Conservation (phyloP, 345 rosid species). For the Aurinia saxatilis region DNA sequence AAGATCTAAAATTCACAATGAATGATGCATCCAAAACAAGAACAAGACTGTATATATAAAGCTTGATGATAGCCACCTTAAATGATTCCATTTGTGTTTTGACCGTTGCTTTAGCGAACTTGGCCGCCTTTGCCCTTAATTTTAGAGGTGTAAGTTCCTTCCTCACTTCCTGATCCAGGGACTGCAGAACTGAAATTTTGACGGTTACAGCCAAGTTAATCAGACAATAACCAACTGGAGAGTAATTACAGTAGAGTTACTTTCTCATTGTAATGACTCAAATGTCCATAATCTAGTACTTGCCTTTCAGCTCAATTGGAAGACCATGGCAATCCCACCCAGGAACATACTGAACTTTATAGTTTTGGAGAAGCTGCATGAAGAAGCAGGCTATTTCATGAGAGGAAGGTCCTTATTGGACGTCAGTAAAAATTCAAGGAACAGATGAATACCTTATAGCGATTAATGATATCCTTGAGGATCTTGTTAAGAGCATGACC, state of each 20-base stretch:
- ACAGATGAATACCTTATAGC: slow-evolving; percentile 59
- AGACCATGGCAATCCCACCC: slow-evolving; percentile 99
- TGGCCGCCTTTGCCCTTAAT: slow-evolving; percentile 89
- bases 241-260: background rate
- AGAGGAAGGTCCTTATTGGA: background rate
- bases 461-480: slow-evolving; percentile 89
- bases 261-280: background rate
- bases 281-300: slow-evolving; percentile 26
- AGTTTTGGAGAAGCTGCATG: slow-evolving; percentile 77
- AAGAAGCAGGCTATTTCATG: slow-evolving; percentile 11
- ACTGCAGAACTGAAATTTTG: slow-evolving; percentile 78
- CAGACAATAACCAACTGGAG: slow-evolving; percentile 7
- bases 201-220: slow-evolving; percentile 31
- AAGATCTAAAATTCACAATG: slow-evolving; percentile 4
- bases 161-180: slow-evolving; percentile 75
- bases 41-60: background rate
- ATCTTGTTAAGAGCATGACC: slow-evolving; percentile 98
- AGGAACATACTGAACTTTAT: slow-evolving; percentile 76
- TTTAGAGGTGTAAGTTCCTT: slow-evolving; percentile 80
- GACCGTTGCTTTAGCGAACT: slow-evolving; percentile 89
- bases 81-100: slow-evolving; percentile 91
- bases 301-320: slow-evolving; percentile 97
- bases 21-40: background rate
- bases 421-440: background rate
- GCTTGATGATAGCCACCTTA: slow-evolving; percentile 46